These are phyloP conservation scores for Hura crepitans DNA, from an alignment of 441 rosid genomes.

Conservation along the genomic window DNA sequence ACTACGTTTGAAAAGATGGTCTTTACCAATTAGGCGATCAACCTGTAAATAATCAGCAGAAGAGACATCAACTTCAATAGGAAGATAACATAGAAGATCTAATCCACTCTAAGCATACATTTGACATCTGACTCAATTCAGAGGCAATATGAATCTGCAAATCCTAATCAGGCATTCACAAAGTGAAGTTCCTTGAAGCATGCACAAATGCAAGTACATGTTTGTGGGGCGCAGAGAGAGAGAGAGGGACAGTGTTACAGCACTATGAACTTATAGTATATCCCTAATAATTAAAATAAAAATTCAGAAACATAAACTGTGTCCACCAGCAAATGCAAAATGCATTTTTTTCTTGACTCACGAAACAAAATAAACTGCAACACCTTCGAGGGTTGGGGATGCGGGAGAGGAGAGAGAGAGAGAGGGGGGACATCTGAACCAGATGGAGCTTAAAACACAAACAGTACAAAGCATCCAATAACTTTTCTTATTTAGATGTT, in stretches of 20 bases:
- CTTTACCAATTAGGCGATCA: constrained; percentile 64
- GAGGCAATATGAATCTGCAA: background rate
- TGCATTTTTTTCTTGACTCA: background rate
- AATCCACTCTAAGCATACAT: background rate
- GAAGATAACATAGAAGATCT: background rate
- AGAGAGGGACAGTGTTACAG: too few relatives aligned
- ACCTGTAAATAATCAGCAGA: constrained; percentile 39
- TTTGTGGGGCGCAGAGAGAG: too few relatives aligned
- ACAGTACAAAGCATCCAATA: background rate
- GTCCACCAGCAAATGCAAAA: background rate
- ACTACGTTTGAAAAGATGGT: constrained; percentile 83
- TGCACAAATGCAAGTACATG: background rate
- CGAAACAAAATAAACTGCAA: background rate
- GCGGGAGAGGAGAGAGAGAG: too few relatives aligned
- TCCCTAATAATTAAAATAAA: too few relatives aligned
- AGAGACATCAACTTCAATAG: background rate
- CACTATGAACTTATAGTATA: background rate
- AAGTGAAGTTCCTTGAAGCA: background rate
- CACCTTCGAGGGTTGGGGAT: too few relatives aligned
- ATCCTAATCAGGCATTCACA: background rate
- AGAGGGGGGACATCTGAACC: background rate
- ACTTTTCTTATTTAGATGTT: background rate
- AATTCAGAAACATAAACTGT: background rate
- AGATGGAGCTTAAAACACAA: background rate
- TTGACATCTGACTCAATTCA: background rate